Conservation (phyloP, 139 green algal species). For the Auxenochlorella pyrenoidosa region DNA sequence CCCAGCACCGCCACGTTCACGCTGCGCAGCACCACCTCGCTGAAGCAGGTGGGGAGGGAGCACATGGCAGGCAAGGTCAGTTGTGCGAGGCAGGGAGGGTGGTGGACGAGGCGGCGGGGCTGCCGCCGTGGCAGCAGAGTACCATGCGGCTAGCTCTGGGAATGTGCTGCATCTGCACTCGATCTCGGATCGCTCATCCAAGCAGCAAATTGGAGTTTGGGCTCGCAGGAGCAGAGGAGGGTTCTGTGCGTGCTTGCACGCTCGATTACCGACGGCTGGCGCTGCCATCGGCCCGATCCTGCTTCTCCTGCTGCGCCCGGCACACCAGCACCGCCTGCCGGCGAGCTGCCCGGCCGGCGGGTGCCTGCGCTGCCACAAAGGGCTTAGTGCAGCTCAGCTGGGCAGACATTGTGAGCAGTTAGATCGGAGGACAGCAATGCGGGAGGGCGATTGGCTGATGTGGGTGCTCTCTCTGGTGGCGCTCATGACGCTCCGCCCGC, state of each 20-base stretch:
- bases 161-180: no score
- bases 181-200: neutral
- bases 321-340: neutral
- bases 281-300: neutral
- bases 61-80: no score
- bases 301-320: neutral
- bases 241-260: neutral
- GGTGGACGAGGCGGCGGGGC: no score
- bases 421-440: no score
- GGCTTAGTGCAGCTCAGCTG: neutral
- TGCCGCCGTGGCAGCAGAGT: neutral
- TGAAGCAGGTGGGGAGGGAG: slow-evolving; percentile 30
- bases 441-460: neutral
- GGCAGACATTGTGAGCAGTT: neutral
- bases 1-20: slow-evolving; percentile 77
- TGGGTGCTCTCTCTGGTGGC: neutral
- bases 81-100: neutral
- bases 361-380: neutral
- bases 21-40: slow-evolving; percentile 75
- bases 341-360: neutral
- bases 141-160: neutral
- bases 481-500: no score
- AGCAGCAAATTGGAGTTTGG: neutral
- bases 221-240: no score
- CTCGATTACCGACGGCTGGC: neutral